Evolutionary conservation across 1,284 basidiomycete genomes (phyloP).

Genomic region (Pholiota adiposa): DNA sequence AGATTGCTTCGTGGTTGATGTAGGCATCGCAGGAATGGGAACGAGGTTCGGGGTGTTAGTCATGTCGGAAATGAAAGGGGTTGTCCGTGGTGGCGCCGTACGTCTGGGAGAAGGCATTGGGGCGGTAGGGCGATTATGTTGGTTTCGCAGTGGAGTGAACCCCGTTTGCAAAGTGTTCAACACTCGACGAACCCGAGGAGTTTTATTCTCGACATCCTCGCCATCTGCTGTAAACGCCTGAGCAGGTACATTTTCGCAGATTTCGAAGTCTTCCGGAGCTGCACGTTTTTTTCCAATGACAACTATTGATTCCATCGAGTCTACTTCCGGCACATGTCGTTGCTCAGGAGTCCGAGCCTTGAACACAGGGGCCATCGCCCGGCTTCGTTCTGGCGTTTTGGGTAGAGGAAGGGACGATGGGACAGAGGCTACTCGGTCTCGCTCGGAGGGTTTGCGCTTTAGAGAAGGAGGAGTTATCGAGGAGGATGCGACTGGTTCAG

Average conservation of each 20-base stretch:
- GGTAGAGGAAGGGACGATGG: constrained; percentile 47
- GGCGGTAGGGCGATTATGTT: constrained; percentile 41
- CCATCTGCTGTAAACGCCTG: constrained; percentile 62
- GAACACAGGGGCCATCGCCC: constrained; percentile 49
- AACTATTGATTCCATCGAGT: constrained; percentile 33
- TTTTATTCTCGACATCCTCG: constrained; percentile 46
- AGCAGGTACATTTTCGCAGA: constrained; percentile 52
- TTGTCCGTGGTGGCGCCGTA: constrained; percentile 32
- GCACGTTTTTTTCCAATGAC: constrained; percentile 66
- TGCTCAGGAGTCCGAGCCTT: constrained; percentile 52
- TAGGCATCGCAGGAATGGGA: constrained; percentile 26
- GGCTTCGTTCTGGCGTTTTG: constrained; percentile 56
- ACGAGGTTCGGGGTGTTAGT: constrained; percentile 74
- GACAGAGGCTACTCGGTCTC: constrained; percentile 44
- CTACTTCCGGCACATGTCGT: constrained; percentile 25
- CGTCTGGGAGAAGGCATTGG: constrained; percentile 51
- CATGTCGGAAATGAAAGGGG: constrained; percentile 60
- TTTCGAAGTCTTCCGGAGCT: constrained; percentile 74
- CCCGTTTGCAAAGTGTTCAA: constrained; percentile 62
- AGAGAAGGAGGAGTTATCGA: constrained; percentile 18
- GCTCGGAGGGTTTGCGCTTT: constrained; percentile 29
- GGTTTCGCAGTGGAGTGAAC: constrained; percentile 71
- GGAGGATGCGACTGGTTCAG: constrained; percentile 16
- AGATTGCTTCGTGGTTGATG: constrained; percentile 39
- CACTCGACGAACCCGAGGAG: constrained; percentile 60